Evolutionary conservation across 768 basidiomycete genomes (phyloP).

Genomic region (Gymnopilus dilepis): DNA sequence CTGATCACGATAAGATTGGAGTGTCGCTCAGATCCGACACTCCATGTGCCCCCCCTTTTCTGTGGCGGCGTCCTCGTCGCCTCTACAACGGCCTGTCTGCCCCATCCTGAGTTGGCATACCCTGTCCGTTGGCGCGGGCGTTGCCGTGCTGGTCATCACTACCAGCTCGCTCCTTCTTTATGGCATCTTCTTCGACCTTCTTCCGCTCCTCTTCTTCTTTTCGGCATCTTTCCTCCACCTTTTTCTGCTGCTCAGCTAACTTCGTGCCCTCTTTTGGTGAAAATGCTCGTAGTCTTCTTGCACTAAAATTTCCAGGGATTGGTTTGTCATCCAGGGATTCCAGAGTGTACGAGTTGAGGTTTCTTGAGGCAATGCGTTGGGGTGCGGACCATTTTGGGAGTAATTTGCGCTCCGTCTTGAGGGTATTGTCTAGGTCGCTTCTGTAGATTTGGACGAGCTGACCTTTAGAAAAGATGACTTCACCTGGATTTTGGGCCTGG

Average conservation of each 20-base stretch:
- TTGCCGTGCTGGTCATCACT: not conserved
- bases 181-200: constrained; percentile 3
- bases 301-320: constrained; percentile 16
- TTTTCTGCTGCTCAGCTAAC: not conserved
- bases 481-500: constrained; percentile 6
- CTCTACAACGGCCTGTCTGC: constrained; percentile 13
- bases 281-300: constrained; percentile 13
- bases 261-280: not conserved
- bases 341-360: constrained; percentile 19
- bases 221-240: not conserved
- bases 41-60: constrained; percentile 14
- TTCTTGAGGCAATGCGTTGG: constrained; percentile 5
- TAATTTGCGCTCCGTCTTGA: constrained; percentile 17
- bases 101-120: constrained; percentile 24
- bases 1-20: not conserved
- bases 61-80: constrained; percentile 10
- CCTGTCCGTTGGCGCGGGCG: constrained; percentile 18
- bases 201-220: constrained; percentile 16
- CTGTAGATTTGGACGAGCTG: constrained; percentile 21
- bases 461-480: constrained; percentile 5
- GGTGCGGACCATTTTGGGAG: constrained; percentile 22
- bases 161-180: not conserved
- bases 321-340: constrained; percentile 13
- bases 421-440: constrained; percentile 19
- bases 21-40: not conserved